Conservation (phyloP, 148 eudicot species). For the Rhododendron kiyosumense region DNA sequence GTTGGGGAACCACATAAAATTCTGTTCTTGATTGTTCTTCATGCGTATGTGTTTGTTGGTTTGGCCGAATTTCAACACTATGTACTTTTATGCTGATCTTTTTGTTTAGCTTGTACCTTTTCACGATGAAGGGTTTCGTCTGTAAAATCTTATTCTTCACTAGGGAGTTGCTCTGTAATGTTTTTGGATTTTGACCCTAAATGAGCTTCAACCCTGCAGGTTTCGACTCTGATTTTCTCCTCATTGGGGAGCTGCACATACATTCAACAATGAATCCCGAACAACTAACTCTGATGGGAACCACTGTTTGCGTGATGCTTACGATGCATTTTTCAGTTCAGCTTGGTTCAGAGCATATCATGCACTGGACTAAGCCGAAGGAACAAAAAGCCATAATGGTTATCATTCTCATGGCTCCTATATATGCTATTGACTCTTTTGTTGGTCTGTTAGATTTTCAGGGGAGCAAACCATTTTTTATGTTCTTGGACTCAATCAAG, state of each 20-base stretch:
- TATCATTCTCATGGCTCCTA: constrained; percentile 71
- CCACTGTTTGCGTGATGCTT: neutral
- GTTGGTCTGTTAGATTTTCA: constrained; percentile 59
- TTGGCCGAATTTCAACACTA: neutral
- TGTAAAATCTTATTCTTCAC: neutral
- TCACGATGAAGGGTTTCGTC: neutral
- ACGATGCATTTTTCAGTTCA: neutral
- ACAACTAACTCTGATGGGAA: neutral
- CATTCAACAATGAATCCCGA: neutral
- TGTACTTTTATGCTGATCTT: neutral
- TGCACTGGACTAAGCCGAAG: neutral
- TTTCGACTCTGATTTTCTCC: neutral
- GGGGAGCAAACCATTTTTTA: constrained; percentile 64
- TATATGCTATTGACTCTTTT: constrained; percentile 68
- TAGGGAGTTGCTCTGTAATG: neutral
- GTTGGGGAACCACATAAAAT: neutral
- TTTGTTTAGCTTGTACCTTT: neutral
- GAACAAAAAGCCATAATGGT: neutral
- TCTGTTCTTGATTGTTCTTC: neutral
- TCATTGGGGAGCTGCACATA: neutral
- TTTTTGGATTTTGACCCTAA: neutral
- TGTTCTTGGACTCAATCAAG: constrained; percentile 62
- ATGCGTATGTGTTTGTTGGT: neutral
- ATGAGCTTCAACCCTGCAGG: neutral
- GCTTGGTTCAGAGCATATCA: neutral